phyloP scores from a whole-genome alignment of 805 yeast genomes.

The Yarrowia sp. region DNA sequence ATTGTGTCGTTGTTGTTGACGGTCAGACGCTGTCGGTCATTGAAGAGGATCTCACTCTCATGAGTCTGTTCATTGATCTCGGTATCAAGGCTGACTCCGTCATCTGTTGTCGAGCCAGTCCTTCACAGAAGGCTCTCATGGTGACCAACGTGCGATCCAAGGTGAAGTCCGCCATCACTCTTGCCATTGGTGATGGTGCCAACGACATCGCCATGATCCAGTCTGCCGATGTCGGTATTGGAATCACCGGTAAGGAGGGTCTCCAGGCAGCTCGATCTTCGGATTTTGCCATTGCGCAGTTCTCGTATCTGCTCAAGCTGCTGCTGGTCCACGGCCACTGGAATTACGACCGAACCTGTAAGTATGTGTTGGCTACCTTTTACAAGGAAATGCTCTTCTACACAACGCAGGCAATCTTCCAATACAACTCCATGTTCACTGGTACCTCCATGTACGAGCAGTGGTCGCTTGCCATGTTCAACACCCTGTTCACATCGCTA shows the following conservation, averaged over 20 bases:
- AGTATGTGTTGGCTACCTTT: conserved; percentile 90
- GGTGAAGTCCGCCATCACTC: conserved; percentile 73
- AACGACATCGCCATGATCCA: conserved; percentile 99
- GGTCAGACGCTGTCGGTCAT: conserved; percentile 82
- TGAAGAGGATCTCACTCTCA: conserved; percentile 73
- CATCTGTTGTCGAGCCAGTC: conserved; percentile 94
- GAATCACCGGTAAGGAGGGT: conserved; percentile 97
- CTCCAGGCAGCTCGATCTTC: conserved; percentile 95
- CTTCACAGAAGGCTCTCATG: conserved; percentile 93
- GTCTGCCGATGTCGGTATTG: conserved; percentile 97
- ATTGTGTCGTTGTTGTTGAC: conserved; percentile 91
- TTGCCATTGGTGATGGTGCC: conserved; percentile 99
- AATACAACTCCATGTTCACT: conserved; percentile 83
- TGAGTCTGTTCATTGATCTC: conserved; percentile 80
- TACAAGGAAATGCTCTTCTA: conserved; percentile 93
- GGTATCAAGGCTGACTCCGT: conserved; percentile 90
- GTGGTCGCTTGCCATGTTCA: conserved; percentile 97
- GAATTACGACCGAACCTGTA: conserved; percentile 89
- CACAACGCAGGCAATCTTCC: conserved; percentile 85
- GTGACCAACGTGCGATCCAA: conserved; percentile 80
- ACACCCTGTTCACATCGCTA: conserved; percentile 90
- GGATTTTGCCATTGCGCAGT: conserved; percentile 95
- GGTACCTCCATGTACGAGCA: conserved; percentile 94
- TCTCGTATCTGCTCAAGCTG: conserved; percentile 80
- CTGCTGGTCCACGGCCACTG: conserved; percentile 94